A percentile compares a stretch with the other conserved stretches of the same genome.
These are phyloP conservation scores for Lactarius akahatsu DNA, from an alignment of 768 basidiomycete species.

Conservation along the genomic window DNA sequence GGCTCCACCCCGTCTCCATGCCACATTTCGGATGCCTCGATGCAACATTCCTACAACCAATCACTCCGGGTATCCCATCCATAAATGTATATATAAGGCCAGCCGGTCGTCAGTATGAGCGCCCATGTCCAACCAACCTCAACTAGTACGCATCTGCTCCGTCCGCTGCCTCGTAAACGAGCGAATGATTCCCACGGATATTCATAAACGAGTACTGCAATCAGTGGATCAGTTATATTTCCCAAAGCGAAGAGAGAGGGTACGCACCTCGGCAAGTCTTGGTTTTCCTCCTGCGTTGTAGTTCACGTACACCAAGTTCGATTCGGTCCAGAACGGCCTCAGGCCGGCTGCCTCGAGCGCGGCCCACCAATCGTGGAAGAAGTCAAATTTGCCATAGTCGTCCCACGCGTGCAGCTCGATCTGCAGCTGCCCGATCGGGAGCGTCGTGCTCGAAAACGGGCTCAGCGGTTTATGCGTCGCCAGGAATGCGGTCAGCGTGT, in stretches of 20 bases:
- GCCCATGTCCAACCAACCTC: no score
- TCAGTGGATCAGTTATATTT: no score
- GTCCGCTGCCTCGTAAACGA: background rate
- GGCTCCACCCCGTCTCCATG: no score
- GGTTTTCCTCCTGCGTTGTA: constrained; percentile 40
- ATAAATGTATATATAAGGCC: background rate
- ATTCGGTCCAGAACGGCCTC: constrained; percentile 57
- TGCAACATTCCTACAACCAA: background rate
- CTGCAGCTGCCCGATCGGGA: constrained; percentile 73
- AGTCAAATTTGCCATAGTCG: constrained; percentile 40
- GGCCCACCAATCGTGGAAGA: constrained; percentile 67
- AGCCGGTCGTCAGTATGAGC: no score
- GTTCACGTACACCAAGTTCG: constrained; percentile 44
- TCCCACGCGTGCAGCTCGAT: constrained; percentile 56
- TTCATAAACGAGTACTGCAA: constrained; percentile 39
- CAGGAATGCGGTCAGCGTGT: constrained; percentile 50
- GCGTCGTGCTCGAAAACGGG: background rate
- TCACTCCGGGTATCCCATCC: background rate
- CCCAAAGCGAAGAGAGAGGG: background rate
- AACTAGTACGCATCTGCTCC: no score
- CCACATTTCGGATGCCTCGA: no score
- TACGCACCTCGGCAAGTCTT: constrained; percentile 42
- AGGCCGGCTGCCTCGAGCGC: constrained; percentile 46
- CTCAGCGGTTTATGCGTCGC: constrained; percentile 34
- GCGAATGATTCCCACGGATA: constrained; percentile 3